Evolutionary conservation across 2,329 filamentous ascomycete species (phyloP).

Genomic region (Trichophyton schoenleinii): DNA sequence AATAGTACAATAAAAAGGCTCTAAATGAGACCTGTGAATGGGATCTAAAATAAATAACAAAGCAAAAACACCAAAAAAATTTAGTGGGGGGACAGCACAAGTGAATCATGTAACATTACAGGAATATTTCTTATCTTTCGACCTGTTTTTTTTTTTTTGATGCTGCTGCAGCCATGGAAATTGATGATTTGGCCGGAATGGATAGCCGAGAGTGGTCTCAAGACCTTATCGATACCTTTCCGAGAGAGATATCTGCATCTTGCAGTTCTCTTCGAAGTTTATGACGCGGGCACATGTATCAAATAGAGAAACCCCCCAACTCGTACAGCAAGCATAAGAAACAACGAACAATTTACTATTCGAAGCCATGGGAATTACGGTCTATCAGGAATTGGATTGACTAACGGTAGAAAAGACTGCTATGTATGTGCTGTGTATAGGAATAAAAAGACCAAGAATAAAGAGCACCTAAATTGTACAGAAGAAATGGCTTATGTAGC

Average conservation of each 20-base stretch:
- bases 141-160: background rate
- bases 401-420: background rate
- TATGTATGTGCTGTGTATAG: background rate
- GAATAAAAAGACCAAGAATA: background rate
- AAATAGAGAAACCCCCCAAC: background rate
- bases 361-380: background rate
- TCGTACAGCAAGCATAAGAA: background rate
- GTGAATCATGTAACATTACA: slow-evolving; percentile 1
- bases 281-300: background rate
- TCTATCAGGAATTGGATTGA: background rate
- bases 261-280: background rate
- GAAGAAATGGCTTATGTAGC: background rate
- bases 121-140: background rate
- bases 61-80: background rate
- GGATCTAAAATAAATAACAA: background rate
- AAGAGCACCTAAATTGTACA: slow-evolving; percentile 1
- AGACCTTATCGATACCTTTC: background rate
- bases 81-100: background rate
- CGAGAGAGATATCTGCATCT: background rate
- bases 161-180: background rate
- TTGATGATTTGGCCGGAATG: background rate
- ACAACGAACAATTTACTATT: background rate
- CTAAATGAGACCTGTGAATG: background rate
- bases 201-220: background rate
- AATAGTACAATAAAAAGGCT: background rate